These are phyloP conservation scores for Wallacemonas sp. DNA, from an alignment of 208 protist species.

Conservation along the genomic window DNA sequence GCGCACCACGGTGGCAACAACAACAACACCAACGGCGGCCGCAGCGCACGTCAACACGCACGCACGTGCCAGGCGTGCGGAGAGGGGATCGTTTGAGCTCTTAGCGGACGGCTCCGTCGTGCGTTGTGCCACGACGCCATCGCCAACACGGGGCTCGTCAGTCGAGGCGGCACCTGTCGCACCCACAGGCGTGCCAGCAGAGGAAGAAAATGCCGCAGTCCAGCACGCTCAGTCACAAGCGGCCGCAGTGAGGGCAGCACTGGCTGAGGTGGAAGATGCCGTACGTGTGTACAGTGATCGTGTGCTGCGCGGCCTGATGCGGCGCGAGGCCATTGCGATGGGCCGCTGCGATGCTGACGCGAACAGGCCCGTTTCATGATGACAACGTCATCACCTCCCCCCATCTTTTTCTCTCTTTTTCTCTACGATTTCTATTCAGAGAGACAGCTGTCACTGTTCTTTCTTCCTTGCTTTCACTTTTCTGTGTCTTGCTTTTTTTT, in stretches of 20 bases:
- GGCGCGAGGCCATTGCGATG: constrained; percentile 6
- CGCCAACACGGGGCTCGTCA: not conserved
- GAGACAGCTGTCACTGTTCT: too few relatives aligned
- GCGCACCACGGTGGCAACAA: too few relatives aligned
- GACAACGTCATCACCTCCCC: not conserved
- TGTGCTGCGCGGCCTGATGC: not conserved
- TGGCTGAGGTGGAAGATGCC: not conserved
- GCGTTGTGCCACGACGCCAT: not conserved
- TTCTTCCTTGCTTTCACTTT: too few relatives aligned
- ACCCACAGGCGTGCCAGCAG: too few relatives aligned
- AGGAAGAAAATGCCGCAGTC: too few relatives aligned
- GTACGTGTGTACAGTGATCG: not conserved
- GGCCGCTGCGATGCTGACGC: not conserved
- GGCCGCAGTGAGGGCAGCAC: not conserved
- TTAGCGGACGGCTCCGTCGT: not conserved
- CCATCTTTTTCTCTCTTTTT: not conserved
- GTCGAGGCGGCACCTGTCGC: not conserved
- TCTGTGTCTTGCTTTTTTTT: constrained; percentile 24
- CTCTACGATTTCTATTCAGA: too few relatives aligned
- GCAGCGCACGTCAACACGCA: not conserved
- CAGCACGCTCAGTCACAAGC: not conserved
- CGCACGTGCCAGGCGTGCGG: not conserved
- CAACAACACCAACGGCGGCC: too few relatives aligned
- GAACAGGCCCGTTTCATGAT: not conserved
- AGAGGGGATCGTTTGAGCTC: not conserved